A percentile compares a stretch with the other conserved stretches of the same genome.
These are phyloP conservation scores for Boletus smithii DNA, from an alignment of 1,284 basidiomycete species.

Conservation along the genomic window DNA sequence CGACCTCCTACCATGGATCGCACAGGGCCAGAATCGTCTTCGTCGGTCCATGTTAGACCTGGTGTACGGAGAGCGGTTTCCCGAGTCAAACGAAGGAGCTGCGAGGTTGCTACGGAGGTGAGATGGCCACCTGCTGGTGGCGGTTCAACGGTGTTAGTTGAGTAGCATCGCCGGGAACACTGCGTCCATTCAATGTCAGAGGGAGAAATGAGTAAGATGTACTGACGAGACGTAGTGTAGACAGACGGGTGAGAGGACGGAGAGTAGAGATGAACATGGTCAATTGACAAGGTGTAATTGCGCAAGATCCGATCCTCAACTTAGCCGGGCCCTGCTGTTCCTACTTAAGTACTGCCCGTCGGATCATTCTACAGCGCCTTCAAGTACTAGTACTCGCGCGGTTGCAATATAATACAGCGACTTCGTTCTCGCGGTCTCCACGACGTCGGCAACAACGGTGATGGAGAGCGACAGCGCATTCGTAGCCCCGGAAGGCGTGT, in stretches of 20 bases:
- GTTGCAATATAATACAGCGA: no score
- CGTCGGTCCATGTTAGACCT: constrained; percentile 68
- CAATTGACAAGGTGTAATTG: constrained; percentile 9
- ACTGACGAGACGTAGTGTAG: constrained; percentile 12
- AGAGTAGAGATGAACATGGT: constrained; percentile 24
- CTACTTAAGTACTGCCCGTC: neutral
- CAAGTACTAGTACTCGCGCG: no score
- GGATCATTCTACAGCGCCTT: neutral
- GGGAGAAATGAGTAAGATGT: neutral
- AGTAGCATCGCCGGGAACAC: constrained; percentile 41
- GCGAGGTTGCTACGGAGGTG: constrained; percentile 64
- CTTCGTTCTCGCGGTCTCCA: constrained; percentile 22
- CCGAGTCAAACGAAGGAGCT: constrained; percentile 57
- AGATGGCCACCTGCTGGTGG: constrained; percentile 73
- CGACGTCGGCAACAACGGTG: constrained; percentile 2
- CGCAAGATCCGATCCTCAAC: constrained; percentile 30
- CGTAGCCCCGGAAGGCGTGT: constrained; percentile 83
- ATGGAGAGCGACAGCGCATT: constrained; percentile 83
- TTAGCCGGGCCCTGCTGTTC: constrained; percentile 7
- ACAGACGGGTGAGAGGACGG: constrained; percentile 20
- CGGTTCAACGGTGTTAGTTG: constrained; percentile 43
- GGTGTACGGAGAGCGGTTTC: constrained; percentile 70
- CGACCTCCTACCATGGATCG: constrained; percentile 63
- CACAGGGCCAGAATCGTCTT: constrained; percentile 43
- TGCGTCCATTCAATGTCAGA: constrained; percentile 7